Evolutionary conservation across 805 yeast species (phyloP), one percentile per base, ranked within the genome.

Genomic region (Starmera caribaea): DNA sequence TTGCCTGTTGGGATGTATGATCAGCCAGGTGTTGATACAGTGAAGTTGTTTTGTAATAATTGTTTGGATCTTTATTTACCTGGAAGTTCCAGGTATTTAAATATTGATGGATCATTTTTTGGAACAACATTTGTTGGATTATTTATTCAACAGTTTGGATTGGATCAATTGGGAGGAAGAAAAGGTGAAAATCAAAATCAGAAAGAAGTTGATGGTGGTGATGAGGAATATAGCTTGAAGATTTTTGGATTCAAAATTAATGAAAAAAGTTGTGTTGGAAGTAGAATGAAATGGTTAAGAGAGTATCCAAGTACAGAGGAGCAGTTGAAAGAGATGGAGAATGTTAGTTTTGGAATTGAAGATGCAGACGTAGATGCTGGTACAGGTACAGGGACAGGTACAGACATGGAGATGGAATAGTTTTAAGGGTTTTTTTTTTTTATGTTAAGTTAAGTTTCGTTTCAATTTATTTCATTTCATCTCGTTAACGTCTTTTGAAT

Each of bases 111-210:
- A 5, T 96, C 97, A 1, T 92, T 82, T 54, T 92, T 94, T 66
- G 97, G 98, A 5, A 87, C 97, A 0, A 80, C 94, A 30, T 92
- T 92, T 64, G 92, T 96, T 1, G 97, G 96, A 2, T 72, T 92
- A 49, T 83, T 92, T 52, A 76, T 92, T 44, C 84, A 88, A 56
- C 82, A 85, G 73, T 88, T 81, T 63, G 87, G 26, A 21, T 21
- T 21, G 26, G 26, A 21, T 21, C 26, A 21, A 21, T 21, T 21
- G 26, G 26, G 26, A 21, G 8, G 8, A 21, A 3, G 8, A 21
- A 21, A 21, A 21, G 26, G 92, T n/a, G 97, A 87, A 47, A 75
- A 88, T 38, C 95, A 83, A 55, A 75, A 76, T 50, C 87, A 83
- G 53, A 79, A 86, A 48, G 69, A 71, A 41, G 68, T 74, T 42